A percentile compares a stretch with the other conserved stretches of the same genome.
These are phyloP conservation scores for Paramecium caudatum DNA, from an alignment of 73 alveolate species.

Conservation along the genomic window DNA sequence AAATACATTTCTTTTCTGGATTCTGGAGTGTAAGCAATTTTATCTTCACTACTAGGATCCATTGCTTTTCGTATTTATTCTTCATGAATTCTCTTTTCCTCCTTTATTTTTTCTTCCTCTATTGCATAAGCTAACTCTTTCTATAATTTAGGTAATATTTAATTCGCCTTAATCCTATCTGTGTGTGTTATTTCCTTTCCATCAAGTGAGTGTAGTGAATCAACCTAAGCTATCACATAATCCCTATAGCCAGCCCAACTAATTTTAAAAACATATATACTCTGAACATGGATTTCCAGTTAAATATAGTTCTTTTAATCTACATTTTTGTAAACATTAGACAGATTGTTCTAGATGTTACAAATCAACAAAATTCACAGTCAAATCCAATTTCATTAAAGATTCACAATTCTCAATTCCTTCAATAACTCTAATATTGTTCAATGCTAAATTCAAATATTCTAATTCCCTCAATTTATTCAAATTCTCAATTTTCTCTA, in stretches of 20 bases:
- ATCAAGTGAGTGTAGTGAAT: constrained; percentile 87
- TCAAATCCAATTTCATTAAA: constrained; percentile 96
- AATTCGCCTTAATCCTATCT: constrained; percentile 92
- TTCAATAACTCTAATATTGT: constrained; percentile 95
- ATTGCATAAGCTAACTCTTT: constrained; percentile 82
- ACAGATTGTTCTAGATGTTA: constrained; percentile 94
- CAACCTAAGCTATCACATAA: constrained; percentile 87
- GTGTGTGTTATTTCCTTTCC: constrained; percentile 95
- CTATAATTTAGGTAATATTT: constrained; percentile 75
- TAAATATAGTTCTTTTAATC: constrained; percentile 89
- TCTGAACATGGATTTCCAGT: constrained; percentile 98
- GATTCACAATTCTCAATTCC: constrained; percentile 97
- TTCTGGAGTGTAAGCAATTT: constrained; percentile 76
- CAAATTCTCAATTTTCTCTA: constrained; percentile 97
- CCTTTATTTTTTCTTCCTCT: constrained; percentile 80
- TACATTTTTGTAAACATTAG: constrained; percentile 66
- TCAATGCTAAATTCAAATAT: constrained; percentile 98
- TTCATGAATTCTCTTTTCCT: constrained; percentile 75
- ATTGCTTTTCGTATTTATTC: constrained; percentile 78
- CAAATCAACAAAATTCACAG: constrained; percentile 96
- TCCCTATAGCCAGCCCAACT: constrained; percentile 92
- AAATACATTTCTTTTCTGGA: constrained; percentile 84
- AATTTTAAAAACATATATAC: constrained; percentile 20
- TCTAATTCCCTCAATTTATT: constrained; percentile 97
- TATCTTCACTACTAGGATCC: constrained; percentile 77